phyloP scores from a whole-genome alignment of 257 asterid species.

The Voacanga thouarsii region DNA sequence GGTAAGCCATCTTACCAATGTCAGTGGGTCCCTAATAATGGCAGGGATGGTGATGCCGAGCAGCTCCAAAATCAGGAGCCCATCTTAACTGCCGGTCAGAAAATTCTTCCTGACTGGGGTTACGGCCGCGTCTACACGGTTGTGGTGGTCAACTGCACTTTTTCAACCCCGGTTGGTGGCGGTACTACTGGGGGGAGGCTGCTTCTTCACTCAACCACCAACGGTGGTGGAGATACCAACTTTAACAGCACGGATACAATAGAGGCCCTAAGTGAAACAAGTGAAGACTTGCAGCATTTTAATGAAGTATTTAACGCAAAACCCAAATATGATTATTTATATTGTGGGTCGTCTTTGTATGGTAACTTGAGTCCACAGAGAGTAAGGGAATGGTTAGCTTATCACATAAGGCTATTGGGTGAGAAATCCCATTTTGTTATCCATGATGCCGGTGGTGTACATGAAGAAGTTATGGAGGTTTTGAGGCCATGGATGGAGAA shows the following conservation, averaged over 20 bases:
- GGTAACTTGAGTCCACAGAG: conserved; percentile 76
- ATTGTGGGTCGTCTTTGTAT: conserved; percentile 70
- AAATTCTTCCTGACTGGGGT: conserved; percentile 61
- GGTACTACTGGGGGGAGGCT: conserved; percentile 49
- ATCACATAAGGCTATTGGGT: conserved; percentile 60
- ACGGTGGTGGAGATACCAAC: conserved; percentile 38
- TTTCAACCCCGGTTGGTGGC: conserved; percentile 28
- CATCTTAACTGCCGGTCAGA: conserved; percentile 21
- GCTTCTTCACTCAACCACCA: conserved; percentile 46
- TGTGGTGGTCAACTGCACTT: conserved; percentile 71
- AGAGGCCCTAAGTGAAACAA: conserved; percentile 41
- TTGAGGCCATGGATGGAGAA: conserved; percentile 75
- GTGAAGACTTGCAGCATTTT: conserved; percentile 31
- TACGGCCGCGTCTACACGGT: conserved; percentile 84
- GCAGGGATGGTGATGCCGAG: not conserved
- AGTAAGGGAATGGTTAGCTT: conserved; percentile 78
- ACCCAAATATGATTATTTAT: conserved; percentile 55
- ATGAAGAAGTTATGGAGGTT: conserved; percentile 55
- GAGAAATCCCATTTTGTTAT: conserved; percentile 69
- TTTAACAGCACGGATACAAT: conserved; percentile 46
- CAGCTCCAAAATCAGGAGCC: conserved; percentile 1
- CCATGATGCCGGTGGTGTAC: conserved; percentile 89
- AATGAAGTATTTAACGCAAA: conserved; percentile 19
- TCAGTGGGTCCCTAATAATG: conserved; percentile 61
- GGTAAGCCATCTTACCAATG: conserved; percentile 74